Conservation (phyloP, 2,329 filamentous ascomycete genomes). For the Colletotrichum zoysiae region DNA sequence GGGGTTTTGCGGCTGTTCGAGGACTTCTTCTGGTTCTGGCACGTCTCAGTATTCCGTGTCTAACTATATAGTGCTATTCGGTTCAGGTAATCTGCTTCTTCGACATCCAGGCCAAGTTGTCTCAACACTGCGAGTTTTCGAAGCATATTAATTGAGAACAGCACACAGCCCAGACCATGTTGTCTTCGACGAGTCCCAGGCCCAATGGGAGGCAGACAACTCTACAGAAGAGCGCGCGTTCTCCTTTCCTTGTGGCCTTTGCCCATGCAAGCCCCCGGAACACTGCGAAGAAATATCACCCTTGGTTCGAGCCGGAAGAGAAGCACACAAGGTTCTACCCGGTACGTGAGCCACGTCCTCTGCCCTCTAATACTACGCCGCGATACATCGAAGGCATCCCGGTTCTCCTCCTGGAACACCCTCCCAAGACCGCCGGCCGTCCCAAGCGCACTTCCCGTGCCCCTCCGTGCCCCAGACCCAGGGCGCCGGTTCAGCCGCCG, state of each 20-base stretch:
- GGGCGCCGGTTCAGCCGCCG: background rate
- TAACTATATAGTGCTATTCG: background rate
- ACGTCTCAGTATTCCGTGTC: background rate
- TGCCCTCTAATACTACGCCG: background rate
- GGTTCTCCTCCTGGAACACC: background rate
- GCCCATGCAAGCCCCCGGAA: background rate
- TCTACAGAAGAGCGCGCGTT: background rate
- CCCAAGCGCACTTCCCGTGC: background rate
- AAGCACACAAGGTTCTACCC: too few relatives aligned
- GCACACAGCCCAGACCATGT: background rate
- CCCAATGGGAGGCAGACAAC: too few relatives aligned
- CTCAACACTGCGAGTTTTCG: background rate
- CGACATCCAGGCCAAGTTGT: background rate
- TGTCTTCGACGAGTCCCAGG: background rate
- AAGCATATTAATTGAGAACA: too few relatives aligned
- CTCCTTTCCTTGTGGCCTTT: too few relatives aligned
- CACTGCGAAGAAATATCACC: background rate
- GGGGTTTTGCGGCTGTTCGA: background rate
- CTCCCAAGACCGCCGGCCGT: background rate
- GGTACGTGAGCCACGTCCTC: background rate
- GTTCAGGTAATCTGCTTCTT: background rate
- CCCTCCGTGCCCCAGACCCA: background rate
- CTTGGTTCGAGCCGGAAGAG: background rate
- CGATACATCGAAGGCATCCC: constrained; percentile 6
- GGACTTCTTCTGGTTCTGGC: too few relatives aligned